Conservation (phyloP, 1,139 yeast genomes). For the Debaryomycetaceae sp. region DNA sequence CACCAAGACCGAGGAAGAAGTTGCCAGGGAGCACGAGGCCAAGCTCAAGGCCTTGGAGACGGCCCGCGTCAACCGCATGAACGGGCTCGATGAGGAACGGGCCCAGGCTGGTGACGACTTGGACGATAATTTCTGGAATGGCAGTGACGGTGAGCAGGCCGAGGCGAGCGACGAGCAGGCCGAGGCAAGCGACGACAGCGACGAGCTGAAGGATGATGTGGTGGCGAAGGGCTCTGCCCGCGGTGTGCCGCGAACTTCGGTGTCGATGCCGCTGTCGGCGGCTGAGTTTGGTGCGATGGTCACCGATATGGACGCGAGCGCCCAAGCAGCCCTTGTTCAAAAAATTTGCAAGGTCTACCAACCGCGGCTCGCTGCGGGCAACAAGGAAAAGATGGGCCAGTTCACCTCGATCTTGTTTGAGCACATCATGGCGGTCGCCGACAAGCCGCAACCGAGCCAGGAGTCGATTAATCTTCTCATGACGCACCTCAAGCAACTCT, state of each 20-base stretch:
- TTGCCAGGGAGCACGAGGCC: conserved; percentile 63
- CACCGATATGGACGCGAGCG: conserved; percentile 30
- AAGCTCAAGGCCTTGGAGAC: conserved; percentile 66
- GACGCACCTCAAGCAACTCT: conserved; percentile 50
- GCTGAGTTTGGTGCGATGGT: conserved; percentile 43
- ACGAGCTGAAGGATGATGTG: conserved; percentile 12
- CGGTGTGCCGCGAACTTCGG: conserved; percentile 8
- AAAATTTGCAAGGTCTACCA: conserved; percentile 60
- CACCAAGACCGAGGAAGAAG: conserved; percentile 88
- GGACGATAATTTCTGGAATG: conserved; percentile 56
- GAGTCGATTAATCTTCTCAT: conserved; percentile 14
- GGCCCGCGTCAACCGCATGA: conserved; percentile 81
- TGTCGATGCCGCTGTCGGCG: conserved; percentile 56
- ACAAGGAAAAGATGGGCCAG: conserved; percentile 66
- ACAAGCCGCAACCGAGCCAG: conserved; percentile 6
- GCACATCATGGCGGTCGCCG: conserved; percentile 51
- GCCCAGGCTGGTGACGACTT: conserved; percentile 67
- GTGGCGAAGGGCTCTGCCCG: conserved; percentile 7
- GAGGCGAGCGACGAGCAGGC: conserved; percentile 21
- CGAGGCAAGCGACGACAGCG: conserved; percentile 17
- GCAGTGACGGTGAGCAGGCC: conserved; percentile 36
- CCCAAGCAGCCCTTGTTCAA: conserved; percentile 48
- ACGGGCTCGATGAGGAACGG: conserved; percentile 51
- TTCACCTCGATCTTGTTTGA: conserved; percentile 65
- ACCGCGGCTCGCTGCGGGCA: conserved; percentile 77